These are phyloP conservation scores for Phytophthora cryptogea DNA, from an alignment of 352 stramenopile species.

Conservation along the genomic window DNA sequence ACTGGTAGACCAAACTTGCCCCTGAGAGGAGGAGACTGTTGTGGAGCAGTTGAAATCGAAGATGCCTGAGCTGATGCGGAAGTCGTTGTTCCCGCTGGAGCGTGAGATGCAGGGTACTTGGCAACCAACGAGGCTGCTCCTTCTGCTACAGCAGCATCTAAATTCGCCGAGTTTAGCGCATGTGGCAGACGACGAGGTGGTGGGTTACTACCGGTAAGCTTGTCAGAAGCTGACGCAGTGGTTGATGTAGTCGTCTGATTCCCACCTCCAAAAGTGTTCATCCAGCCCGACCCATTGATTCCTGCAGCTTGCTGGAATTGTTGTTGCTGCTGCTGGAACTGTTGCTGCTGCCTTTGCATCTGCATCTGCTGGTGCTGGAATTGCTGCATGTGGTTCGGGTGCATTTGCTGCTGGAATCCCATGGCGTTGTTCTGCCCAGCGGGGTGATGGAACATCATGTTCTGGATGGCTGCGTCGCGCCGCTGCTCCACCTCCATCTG, in stretches of 20 bases:
- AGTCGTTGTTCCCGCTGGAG: neutral
- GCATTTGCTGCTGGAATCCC: constrained; percentile 25
- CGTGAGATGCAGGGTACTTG: constrained; percentile 11
- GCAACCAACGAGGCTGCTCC: constrained; percentile 46
- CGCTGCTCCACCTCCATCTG: constrained; percentile 30
- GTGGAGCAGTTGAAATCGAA: constrained; percentile 1
- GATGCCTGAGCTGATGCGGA: constrained; percentile 5
- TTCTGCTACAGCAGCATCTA: constrained; percentile 41
- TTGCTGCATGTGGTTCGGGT: constrained; percentile 10
- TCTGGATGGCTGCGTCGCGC: constrained; percentile 25
- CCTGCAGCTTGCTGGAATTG: constrained; percentile 38
- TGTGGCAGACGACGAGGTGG: constrained; percentile 11
- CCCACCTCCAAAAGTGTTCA: constrained; percentile 32
- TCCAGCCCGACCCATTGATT: constrained; percentile 32
- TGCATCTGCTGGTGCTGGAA: constrained; percentile 33
- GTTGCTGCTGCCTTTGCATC: constrained; percentile 24
- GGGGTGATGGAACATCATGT: constrained; percentile 21
- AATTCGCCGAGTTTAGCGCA: constrained; percentile 7
- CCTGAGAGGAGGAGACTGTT: neutral
- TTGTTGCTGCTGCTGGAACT: constrained; percentile 43
- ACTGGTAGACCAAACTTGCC: constrained; percentile 3
- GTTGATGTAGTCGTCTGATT: constrained; percentile 28
- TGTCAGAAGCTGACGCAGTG: constrained; percentile 23
- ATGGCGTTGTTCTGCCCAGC: constrained; percentile 17
- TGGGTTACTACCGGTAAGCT: constrained; percentile 18